These are phyloP conservation scores for Phlyctochytrium planicorne DNA, from an alignment of 192 early-diverging fungal genomes.

Conservation along the genomic window DNA sequence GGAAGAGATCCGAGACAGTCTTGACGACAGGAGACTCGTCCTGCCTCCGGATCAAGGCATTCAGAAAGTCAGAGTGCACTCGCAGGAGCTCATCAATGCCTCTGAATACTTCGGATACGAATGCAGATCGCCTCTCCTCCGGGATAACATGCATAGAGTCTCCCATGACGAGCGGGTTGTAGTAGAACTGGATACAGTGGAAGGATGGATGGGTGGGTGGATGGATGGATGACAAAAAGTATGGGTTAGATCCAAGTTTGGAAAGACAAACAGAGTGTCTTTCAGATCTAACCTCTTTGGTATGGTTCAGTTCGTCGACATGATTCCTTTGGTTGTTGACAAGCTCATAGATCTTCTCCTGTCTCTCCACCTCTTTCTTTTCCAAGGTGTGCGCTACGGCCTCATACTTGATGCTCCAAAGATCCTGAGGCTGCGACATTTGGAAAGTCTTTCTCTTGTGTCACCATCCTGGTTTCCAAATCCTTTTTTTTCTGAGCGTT, in stretches of 20 bases:
- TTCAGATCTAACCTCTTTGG: neutral
- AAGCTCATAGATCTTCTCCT: conserved; percentile 6
- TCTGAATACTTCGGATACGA: neutral
- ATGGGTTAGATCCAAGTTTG: too few relatives aligned
- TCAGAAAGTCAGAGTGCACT: neutral
- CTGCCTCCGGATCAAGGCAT: neutral
- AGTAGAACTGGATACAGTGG: neutral
- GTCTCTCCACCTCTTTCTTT: neutral
- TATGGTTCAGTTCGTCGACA: neutral
- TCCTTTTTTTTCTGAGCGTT: too few relatives aligned
- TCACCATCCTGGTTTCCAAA: neutral
- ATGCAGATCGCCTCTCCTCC: neutral
- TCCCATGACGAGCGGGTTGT: neutral
- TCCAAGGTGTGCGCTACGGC: neutral
- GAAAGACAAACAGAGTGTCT: too few relatives aligned
- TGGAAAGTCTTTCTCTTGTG: neutral
- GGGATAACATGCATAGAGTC: neutral
- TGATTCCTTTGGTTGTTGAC: conserved; percentile 5
- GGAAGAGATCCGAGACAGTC: neutral
- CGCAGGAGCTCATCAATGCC: neutral
- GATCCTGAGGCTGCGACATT: neutral
- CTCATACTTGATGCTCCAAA: neutral
- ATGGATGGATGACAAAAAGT: too few relatives aligned
- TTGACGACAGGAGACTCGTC: neutral
- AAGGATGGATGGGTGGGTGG: neutral